Conservation (phyloP, 139 green algal species). For the Coelastrella sp. region DNA sequence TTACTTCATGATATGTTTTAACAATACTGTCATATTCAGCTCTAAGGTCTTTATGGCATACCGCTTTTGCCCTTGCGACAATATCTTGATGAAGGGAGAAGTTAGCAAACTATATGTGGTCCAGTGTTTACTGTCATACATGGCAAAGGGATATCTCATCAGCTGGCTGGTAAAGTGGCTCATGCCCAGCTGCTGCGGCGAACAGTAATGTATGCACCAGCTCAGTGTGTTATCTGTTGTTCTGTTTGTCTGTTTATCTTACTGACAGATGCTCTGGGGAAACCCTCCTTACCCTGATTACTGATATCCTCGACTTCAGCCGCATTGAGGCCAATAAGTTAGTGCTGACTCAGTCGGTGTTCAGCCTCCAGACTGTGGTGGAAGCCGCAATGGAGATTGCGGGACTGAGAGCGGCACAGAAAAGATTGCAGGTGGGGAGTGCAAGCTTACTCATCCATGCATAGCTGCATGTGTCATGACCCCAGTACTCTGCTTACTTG, state of each 20-base stretch:
- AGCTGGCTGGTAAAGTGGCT: no score
- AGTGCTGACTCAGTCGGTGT: conserved; percentile 66
- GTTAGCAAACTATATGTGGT: no score
- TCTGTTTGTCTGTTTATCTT: not conserved
- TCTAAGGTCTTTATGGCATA: no score
- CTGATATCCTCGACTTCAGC: conserved; percentile 93
- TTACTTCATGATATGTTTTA: no score
- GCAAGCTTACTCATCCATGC: not conserved
- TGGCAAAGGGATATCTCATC: no score
- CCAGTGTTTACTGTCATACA: no score
- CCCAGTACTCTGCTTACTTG: no score
- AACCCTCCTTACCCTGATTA: conserved; percentile 90
- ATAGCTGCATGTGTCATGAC: not conserved
- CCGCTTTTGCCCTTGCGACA: no score
- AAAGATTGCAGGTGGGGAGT: conserved; percentile 75
- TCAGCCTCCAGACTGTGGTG: conserved; percentile 81
- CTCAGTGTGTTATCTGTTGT: not conserved
- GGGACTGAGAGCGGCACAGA: conserved; percentile 76
- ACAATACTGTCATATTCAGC: no score
- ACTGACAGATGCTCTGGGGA: conserved; percentile 72
- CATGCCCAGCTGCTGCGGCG: no score
- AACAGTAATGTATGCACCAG: not conserved
- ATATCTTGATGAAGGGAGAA: no score
- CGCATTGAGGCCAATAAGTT: conserved; percentile 91
- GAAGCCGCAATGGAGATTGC: conserved; percentile 90